These are phyloP conservation scores for Helicostylum pulchrum DNA, from an alignment of 192 early-diverging fungal species.

Conservation along the genomic window DNA sequence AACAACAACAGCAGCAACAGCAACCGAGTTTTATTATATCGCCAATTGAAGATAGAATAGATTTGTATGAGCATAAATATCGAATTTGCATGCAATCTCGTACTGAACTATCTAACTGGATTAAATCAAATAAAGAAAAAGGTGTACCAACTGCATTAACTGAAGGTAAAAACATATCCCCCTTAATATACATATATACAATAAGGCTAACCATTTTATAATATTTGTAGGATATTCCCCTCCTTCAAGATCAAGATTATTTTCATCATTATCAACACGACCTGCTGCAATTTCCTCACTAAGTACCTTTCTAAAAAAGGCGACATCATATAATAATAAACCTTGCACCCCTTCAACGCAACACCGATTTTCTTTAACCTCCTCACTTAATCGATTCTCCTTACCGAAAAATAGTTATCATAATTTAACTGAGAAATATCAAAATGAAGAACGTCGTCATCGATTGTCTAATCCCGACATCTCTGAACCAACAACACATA, in stretches of 20 bases:
- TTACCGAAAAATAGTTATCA: not conserved
- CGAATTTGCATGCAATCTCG: constrained; percentile 7
- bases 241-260: constrained; percentile 1
- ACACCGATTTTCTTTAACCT: constrained; percentile 8
- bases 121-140: constrained; percentile 7
- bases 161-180: constrained; percentile 8
- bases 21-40: not conserved
- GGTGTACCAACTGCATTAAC: constrained; percentile 7
- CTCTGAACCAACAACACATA: not conserved
- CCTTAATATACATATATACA: not conserved
- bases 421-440: not conserved
- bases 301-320: constrained; percentile 12
- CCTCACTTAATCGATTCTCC: constrained; percentile 12
- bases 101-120: constrained; percentile 11
- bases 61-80: constrained; percentile 1
- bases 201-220: not conserved
- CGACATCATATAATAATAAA: not conserved
- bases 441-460: not conserved
- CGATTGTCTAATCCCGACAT: not conserved
- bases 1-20: too few relatives aligned
- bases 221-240: constrained; percentile 2
- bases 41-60: constrained; percentile 4
- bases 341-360: not conserved
- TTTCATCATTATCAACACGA: constrained; percentile 4
- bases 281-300: constrained; percentile 1